Conservation (phyloP, 2,329 filamentous ascomycete species). For the Penicillium sp. region DNA sequence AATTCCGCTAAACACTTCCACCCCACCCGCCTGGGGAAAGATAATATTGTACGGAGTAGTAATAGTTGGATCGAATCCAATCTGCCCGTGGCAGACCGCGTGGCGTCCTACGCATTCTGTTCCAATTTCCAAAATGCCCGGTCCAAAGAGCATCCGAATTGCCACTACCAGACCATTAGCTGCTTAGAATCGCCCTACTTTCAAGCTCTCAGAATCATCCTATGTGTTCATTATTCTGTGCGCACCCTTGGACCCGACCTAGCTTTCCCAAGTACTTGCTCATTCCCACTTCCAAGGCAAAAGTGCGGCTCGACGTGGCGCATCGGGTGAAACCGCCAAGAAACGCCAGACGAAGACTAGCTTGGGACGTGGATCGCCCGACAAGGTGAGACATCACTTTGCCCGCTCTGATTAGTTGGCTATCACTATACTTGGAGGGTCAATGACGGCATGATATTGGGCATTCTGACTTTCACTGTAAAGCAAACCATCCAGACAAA, state of each 20-base stretch:
- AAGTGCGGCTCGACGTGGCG: neutral
- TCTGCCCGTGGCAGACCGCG: constrained; percentile 16
- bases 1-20: neutral
- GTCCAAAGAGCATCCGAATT: neutral
- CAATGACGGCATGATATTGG: neutral
- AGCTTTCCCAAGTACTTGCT: neutral
- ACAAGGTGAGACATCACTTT: constrained; percentile 12
- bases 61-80: neutral
- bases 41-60: neutral
- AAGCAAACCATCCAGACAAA: neutral
- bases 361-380: constrained; percentile 3
- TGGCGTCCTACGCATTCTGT: constrained; percentile 22
- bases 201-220: neutral
- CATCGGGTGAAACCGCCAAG: constrained; percentile 10
- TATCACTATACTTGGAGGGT: neutral
- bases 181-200: neutral
- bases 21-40: neutral
- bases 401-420: neutral
- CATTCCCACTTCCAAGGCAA: neutral
- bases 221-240: neutral
- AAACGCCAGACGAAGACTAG: constrained; percentile 6
- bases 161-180: neutral
- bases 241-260: neutral
- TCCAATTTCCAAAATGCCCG: neutral
- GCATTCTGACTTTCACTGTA: neutral